phyloP scores from a whole-genome alignment of 306 rosid species.

The Mucuna pruriens region DNA sequence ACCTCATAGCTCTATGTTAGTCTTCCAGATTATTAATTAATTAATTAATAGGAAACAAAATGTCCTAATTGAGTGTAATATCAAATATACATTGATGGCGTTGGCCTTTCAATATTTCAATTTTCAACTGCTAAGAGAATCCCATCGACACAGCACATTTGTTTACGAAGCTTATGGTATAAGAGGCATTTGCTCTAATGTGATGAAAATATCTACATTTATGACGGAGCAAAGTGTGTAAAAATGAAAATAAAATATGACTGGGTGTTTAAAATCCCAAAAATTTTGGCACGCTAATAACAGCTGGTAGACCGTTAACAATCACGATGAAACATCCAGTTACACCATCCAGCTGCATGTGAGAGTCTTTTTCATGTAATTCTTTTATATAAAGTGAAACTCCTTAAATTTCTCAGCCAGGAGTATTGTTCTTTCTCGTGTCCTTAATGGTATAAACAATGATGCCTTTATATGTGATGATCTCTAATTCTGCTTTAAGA shows the following conservation, averaged over 20 bases:
- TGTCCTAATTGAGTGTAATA: not conserved
- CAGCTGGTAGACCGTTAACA: not conserved
- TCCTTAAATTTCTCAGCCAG: not conserved
- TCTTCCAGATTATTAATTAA: not conserved
- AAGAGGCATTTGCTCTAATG: not conserved
- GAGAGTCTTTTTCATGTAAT: too few relatives aligned
- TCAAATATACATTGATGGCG: not conserved
- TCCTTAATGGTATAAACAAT: not conserved
- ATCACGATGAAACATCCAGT: not conserved
- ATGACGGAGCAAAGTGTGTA: not conserved
- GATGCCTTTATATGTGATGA: not conserved
- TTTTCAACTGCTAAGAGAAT: not conserved
- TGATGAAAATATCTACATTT: not conserved
- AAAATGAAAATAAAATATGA: not conserved
- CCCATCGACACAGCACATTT: not conserved
- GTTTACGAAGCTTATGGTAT: not conserved
- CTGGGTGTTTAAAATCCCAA: not conserved
- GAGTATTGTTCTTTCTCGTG: not conserved
- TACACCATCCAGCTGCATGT: not conserved
- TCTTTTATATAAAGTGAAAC: not conserved
- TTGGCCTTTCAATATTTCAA: not conserved
- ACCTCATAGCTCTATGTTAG: not conserved
- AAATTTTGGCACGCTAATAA: not conserved
- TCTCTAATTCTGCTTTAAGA: too few relatives aligned
- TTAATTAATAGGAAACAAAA: slow-evolving; percentile 9